Percentiles rank a stretch among this genome's conserved stretches.
Evolutionary conservation across 257 asterid species (phyloP).

Genomic region (Haberlea rhodopensis): DNA sequence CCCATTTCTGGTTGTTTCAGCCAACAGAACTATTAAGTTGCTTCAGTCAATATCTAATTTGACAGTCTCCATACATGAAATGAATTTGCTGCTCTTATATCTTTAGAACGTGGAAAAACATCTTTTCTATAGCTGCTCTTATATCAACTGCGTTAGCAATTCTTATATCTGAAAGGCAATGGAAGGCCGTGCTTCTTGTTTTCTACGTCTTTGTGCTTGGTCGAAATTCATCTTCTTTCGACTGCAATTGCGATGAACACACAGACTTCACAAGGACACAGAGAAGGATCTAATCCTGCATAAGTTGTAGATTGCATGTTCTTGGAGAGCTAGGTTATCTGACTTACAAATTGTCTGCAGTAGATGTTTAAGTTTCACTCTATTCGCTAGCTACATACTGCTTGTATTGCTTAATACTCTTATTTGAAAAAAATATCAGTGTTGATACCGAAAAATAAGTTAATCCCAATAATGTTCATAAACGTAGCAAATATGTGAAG

Average conservation of each 20-base stretch:
- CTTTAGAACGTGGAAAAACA: slow-evolving; percentile 62
- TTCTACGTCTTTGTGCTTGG: slow-evolving; percentile 54
- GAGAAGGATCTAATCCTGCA: slow-evolving; percentile 55
- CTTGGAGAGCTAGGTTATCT: neutral
- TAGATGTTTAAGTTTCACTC: too few species aligned
- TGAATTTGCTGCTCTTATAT: too few species aligned
- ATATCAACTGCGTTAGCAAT: slow-evolving; percentile 70
- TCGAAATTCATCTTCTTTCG: slow-evolving; percentile 61
- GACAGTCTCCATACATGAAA: neutral
- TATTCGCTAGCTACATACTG: neutral
- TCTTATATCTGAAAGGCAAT: slow-evolving; percentile 68
- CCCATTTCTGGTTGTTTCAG: slow-evolving; percentile 1
- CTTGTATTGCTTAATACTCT: neutral
- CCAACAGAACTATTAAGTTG: slow-evolving; percentile 1
- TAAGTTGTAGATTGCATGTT: slow-evolving; percentile 8
- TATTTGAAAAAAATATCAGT: too few species aligned
- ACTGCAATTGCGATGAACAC: slow-evolving; percentile 63
- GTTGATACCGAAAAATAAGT: neutral
- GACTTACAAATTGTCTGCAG: neutral
- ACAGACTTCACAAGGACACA: slow-evolving; percentile 84
- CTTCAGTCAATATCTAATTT: slow-evolving; percentile 18
- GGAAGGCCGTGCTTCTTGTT: slow-evolving; percentile 68
- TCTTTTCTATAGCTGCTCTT: slow-evolving; percentile 56
- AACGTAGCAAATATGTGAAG: neutral
- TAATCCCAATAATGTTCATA: neutral